Evolutionary conservation across 129 eudicot species (phyloP).

Genomic region (sunflower (Helianthus annuus)): DNA sequence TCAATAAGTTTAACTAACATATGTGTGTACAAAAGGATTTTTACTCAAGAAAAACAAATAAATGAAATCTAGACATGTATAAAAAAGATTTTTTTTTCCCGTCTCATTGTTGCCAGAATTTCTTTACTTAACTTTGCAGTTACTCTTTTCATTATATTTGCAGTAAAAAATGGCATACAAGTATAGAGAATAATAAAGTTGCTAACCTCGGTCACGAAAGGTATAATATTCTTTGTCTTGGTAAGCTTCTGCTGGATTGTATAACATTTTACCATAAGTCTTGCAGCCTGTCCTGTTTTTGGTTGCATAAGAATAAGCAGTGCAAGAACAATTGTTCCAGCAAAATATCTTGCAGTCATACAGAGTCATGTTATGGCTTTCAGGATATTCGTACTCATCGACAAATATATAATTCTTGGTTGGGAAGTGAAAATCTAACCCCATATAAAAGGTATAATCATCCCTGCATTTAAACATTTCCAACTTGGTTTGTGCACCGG

Average conservation of each 20-base stretch:
- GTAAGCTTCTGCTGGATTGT: constrained; percentile 18
- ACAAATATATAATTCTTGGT: not conserved
- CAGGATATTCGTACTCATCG: constrained; percentile 25
- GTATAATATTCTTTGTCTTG: not conserved
- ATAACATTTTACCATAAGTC: constrained; percentile 27
- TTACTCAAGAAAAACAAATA: no score
- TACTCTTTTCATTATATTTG: no score
- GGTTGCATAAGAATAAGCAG: constrained; percentile 29
- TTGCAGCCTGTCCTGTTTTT: constrained; percentile 31
- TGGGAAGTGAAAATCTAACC: no score
- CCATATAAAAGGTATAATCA: not conserved
- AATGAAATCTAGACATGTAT: no score
- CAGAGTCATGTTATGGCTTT: constrained; percentile 24
- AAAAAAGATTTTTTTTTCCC: no score
- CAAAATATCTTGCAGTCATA: constrained; percentile 42
- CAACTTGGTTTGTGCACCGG: constrained; percentile 24
- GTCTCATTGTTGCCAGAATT: no score
- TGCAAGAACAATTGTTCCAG: constrained; percentile 37
- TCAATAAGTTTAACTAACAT: no score
- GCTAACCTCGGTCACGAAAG: constrained; percentile 9
- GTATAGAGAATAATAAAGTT: not conserved
- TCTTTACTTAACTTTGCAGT: no score
- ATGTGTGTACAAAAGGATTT: no score
- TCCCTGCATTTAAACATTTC: constrained; percentile 14
- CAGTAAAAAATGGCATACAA: not conserved